Percentiles rank a stretch among this genome's conserved stretches.
Evolutionary conservation across 768 basidiomycete species (phyloP).

Genomic region (Tricholomella constricta): DNA sequence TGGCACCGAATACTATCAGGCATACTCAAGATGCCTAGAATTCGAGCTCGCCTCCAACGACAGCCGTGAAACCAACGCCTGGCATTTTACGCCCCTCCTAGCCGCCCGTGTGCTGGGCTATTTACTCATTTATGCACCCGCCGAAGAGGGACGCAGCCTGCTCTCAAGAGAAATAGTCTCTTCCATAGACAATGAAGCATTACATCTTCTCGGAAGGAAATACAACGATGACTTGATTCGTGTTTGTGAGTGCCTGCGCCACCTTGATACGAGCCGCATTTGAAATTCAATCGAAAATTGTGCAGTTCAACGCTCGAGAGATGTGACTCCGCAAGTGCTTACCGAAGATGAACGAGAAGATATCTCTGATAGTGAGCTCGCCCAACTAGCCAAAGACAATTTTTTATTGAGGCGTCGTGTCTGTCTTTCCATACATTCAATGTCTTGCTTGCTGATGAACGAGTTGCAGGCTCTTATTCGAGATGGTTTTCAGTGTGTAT

Average conservation of each 20-base stretch:
- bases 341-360: no score
- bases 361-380: no score
- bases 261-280: background rate
- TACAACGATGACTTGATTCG: background rate
- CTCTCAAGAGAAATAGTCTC: background rate
- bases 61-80: background rate
- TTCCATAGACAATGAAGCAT: background rate
- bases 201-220: background rate
- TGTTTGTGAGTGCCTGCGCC: background rate
- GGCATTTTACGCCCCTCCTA: background rate
- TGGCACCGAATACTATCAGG: no score
- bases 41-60: background rate
- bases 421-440: no score
- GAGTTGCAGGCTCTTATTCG: no score
- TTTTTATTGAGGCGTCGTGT: no score
- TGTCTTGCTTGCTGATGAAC: no score
- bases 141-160: background rate
- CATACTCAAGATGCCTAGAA: background rate
- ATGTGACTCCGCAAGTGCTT: no score
- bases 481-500: no score
- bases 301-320: background rate
- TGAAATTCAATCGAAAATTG: no score
- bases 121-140: background rate
- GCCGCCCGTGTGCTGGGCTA: background rate
- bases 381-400: no score